Conservation (phyloP, 495 filamentous ascomycete species). For the Viridothelium virens region DNA sequence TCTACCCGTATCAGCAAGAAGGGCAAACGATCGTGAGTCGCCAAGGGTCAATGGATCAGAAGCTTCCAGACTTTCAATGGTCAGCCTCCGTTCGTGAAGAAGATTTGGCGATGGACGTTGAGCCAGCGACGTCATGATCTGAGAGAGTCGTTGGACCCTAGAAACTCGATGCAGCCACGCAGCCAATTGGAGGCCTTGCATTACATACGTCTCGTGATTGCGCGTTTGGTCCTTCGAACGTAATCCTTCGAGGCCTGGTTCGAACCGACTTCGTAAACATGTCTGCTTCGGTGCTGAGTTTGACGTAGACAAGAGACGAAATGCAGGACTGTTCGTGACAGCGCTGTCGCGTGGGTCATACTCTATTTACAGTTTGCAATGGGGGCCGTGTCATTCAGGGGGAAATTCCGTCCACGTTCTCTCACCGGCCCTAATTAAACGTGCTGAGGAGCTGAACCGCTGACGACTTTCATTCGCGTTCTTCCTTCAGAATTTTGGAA, state of each 20-base stretch:
- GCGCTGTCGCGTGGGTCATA: neutral
- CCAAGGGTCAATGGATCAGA: too few species aligned
- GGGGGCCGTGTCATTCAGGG: too few species aligned
- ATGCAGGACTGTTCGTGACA: neutral
- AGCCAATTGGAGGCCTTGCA: neutral
- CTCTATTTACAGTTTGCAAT: too few species aligned
- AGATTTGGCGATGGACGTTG: neutral
- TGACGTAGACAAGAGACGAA: neutral
- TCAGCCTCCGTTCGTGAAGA: neutral
- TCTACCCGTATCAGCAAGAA: too few species aligned
- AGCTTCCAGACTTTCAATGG: too few species aligned
- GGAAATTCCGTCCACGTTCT: neutral
- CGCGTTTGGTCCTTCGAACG: neutral
- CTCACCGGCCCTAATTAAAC: neutral
- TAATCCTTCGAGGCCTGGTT: neutral
- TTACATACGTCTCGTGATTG: neutral
- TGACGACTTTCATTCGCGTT: neutral
- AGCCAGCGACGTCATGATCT: neutral
- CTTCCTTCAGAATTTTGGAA: neutral
- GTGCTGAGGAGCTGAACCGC: neutral
- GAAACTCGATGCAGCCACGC: neutral
- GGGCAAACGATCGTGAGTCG: too few species aligned
- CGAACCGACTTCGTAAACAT: neutral
- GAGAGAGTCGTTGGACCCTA: neutral
- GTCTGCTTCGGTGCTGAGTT: neutral